Conservation (phyloP, 2,329 filamentous ascomycete species). For the Graphilbum ipis-grandicollis region DNA sequence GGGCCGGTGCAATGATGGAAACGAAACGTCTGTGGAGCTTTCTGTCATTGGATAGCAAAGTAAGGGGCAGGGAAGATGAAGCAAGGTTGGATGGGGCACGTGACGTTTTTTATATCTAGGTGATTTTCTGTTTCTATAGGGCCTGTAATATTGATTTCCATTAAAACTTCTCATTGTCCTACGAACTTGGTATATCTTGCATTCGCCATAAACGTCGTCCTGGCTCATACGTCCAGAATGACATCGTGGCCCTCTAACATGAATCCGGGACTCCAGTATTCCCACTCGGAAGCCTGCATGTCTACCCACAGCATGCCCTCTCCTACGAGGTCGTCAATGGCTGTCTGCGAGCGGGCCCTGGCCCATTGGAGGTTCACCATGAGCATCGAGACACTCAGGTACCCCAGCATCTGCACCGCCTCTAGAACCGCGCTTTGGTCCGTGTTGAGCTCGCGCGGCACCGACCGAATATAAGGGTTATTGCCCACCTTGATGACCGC, state of each 20-base stretch:
- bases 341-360: slow-evolving; percentile 66
- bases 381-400: slow-evolving; percentile 79
- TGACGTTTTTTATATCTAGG: background rate
- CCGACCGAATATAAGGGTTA: slow-evolving; percentile 74
- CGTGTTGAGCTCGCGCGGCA: slow-evolving; percentile 87
- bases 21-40: too few species aligned
- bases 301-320: slow-evolving; percentile 94
- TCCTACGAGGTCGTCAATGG: slow-evolving; percentile 74
- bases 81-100: background rate
- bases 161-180: background rate
- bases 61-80: background rate
- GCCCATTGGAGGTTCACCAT: slow-evolving; percentile 78
- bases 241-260: slow-evolving; percentile 31
- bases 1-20: too few species aligned
- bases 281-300: slow-evolving; percentile 64
- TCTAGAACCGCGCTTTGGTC: slow-evolving; percentile 89
- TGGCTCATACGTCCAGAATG: slow-evolving; percentile 8
- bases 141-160: slow-evolving; percentile 2
- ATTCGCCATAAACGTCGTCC: too few species aligned
- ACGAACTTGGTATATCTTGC: too few species aligned
- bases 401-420: slow-evolving; percentile 76
- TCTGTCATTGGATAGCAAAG: too few species aligned
- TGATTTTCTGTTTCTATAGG: slow-evolving; percentile 1
- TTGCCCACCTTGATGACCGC: slow-evolving; percentile 69
- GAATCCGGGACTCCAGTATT: slow-evolving; percentile 82